Conservation (phyloP, 495 filamentous ascomycete species). For the Cairneyella variabilis region DNA sequence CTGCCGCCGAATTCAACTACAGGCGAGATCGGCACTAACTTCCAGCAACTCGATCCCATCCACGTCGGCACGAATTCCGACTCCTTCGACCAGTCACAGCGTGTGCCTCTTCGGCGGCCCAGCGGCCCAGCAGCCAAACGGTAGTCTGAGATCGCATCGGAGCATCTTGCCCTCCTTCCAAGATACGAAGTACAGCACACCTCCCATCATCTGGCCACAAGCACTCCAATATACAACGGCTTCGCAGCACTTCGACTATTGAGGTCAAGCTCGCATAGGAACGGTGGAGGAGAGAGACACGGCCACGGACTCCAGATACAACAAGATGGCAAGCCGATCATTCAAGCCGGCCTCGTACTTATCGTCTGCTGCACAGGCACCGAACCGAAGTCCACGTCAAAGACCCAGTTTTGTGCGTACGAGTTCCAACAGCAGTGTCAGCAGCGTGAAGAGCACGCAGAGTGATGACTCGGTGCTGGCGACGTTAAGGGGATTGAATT, state of each 20-base stretch:
- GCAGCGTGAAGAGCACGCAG: not conserved
- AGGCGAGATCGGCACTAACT: not conserved
- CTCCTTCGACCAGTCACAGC: not conserved
- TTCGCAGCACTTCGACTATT: no score
- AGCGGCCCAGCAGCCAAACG: no score
- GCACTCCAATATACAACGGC: not conserved
- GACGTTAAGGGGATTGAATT: no score
- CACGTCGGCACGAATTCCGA: slow-evolving; percentile 5
- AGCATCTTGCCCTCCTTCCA: no score
- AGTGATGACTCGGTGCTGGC: slow-evolving; percentile 6
- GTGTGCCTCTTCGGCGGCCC: not conserved
- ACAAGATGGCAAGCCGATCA: slow-evolving; percentile 29
- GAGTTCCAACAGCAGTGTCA: not conserved
- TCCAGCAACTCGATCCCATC: not conserved
- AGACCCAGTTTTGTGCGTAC: slow-evolving; percentile 5
- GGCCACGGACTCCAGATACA: no score
- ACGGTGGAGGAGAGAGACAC: no score
- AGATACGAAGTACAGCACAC: not conserved
- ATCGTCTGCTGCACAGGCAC: slow-evolving; percentile 30
- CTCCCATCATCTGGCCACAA: not conserved
- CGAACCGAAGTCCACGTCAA: slow-evolving; percentile 7
- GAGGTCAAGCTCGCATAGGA: no score
- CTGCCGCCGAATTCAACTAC: no score
- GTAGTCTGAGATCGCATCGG: no score
- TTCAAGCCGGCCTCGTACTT: slow-evolving; percentile 36